A percentile compares a stretch with the other conserved stretches of the same genome.
Evolutionary conservation across 1,284 basidiomycete species (phyloP).

Genomic region (Rhodotorula sp.): DNA sequence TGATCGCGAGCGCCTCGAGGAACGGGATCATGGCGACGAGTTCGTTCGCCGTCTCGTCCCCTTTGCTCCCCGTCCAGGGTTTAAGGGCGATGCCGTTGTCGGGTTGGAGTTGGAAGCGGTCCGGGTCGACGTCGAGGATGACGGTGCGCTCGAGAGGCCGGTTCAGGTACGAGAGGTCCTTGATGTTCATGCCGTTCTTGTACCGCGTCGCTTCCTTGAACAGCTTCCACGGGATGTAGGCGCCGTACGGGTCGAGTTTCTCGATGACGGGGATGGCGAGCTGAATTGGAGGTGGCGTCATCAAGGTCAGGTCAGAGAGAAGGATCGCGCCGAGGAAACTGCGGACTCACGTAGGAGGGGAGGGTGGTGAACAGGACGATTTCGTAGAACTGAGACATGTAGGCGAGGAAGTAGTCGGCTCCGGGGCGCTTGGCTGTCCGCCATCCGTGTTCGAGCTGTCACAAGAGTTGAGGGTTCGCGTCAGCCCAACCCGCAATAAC

Average conservation of each 20-base stretch:
- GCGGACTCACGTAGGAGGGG: slow-evolving; percentile 71
- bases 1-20: slow-evolving; percentile 65
- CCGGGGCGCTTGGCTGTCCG: slow-evolving; percentile 69
- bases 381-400: slow-evolving; percentile 96
- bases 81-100: slow-evolving; percentile 84
- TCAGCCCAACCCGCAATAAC: neutral
- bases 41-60: slow-evolving; percentile 54
- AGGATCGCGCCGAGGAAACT: neutral
- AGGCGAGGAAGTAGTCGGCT: slow-evolving; percentile 94
- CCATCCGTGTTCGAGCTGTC: slow-evolving; percentile 52
- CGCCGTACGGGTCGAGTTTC: slow-evolving; percentile 89
- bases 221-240: slow-evolving; percentile 82
- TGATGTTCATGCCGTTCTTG: slow-evolving; percentile 73
- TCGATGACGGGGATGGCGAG: slow-evolving; percentile 86
- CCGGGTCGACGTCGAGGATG: slow-evolving; percentile 77
- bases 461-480: slow-evolving; percentile 9
- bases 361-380: slow-evolving; percentile 94
- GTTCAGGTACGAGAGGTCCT: slow-evolving; percentile 90
- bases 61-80: slow-evolving; percentile 81
- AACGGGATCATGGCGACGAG: slow-evolving; percentile 91
- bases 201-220: slow-evolving; percentile 86
- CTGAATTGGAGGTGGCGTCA: slow-evolving; percentile 51
- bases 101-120: slow-evolving; percentile 75
- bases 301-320: neutral
- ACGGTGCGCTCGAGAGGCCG: slow-evolving; percentile 89